Base-by-base conservation (phyloP, 176 grass and related monocot genomes). In the Alopecurus myosuroides region DNA sequence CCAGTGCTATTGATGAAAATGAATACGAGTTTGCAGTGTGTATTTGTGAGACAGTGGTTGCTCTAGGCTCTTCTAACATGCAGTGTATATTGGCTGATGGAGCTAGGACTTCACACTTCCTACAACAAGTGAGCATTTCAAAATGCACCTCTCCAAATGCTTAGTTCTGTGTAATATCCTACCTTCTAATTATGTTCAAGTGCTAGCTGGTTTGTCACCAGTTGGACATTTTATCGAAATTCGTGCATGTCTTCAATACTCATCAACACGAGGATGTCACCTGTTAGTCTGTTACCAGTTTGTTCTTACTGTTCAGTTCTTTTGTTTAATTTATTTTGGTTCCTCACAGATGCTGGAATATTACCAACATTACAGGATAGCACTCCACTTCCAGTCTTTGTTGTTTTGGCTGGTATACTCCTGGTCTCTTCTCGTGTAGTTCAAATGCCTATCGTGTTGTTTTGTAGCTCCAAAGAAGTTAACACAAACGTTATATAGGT, bases 41-140 rank as follows among this genome's bases (percentile, higher is more conserved):
- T 86, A 85, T 98, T 80, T 94, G 93, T 73, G 97, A 98, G 87
- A 90, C 91, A 77, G 90, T 98, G 91, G 97, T 92, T 66, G 77
- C 97, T 89, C 84, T 98, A 72, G 97, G 93, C 69, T 95, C 97
- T 89, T 98, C 93, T 85, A 98, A 95, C 83, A 92, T 95, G 97
- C 93, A 94, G 81, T 98, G 93, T 84, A 87, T 98, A 89, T 87
- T 88, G 85, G 77, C 79, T 26, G 93, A 98, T 94, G 89, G 86
- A 58, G 64, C 82, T 49, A 92, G 78, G 81, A 91, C 89, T 82
- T 89, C 86, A 76, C 91, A 89, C 12, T 98, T 94, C 89, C 88
- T 95, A 83, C 84, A 98, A 83, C 97, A 95, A 88, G 97, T 98
- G 77, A 78, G 85, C 85, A 83, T 77, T 81, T 90, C 52, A 2